Percentiles rank a stretch among this genome's conserved stretches.
Conservation (phyloP, 257 asterid species). For the Asclepias syriaca region DNA sequence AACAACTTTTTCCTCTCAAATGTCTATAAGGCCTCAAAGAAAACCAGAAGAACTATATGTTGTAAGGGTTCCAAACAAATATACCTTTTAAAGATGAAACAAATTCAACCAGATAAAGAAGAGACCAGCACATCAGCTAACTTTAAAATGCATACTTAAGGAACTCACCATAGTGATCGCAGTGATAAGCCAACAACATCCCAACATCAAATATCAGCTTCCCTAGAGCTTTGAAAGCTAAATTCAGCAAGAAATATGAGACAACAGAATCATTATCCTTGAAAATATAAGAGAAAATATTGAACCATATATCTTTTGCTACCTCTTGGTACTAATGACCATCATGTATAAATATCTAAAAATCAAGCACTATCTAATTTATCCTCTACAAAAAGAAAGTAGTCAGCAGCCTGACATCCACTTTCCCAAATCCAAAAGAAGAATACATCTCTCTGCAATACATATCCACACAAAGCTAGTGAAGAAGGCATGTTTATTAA, state of each 20-base stretch:
- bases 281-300: neutral
- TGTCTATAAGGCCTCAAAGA: neutral
- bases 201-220: conserved; percentile 90
- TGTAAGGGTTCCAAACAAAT: neutral
- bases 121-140: neutral
- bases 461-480: neutral
- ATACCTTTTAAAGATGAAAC: neutral
- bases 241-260: conserved; percentile 3
- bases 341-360: neutral
- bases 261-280: neutral
- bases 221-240: conserved; percentile 84
- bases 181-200: conserved; percentile 78
- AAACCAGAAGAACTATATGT: neutral
- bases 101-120: neutral
- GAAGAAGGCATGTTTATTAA: neutral
- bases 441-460: neutral
- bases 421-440: neutral
- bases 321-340: neutral
- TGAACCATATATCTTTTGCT: neutral
- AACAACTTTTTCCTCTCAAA: neutral
- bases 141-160: neutral
- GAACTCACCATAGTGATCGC: conserved; percentile 69
- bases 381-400: neutral
- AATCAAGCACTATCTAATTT: neutral
- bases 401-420: neutral